Evolutionary conservation across 2,329 filamentous ascomycete species (phyloP).

Genomic region (Venturia asperata): DNA sequence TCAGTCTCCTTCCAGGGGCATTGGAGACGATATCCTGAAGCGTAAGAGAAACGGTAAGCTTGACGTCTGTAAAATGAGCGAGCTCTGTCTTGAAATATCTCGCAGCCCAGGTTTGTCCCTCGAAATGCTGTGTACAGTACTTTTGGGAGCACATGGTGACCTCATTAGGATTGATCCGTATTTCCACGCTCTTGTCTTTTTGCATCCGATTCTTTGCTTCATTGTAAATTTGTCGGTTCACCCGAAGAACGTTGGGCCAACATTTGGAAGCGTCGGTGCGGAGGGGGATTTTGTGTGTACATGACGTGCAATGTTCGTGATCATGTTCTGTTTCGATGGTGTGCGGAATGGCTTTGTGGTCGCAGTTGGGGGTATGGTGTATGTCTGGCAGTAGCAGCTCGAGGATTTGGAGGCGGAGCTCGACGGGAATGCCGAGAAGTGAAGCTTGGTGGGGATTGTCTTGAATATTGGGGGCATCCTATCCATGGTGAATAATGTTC

Average conservation of each 20-base stretch:
- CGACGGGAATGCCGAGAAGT: constrained; percentile 4
- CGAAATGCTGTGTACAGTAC: not conserved
- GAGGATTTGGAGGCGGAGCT: constrained; percentile 13
- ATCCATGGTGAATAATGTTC: not conserved
- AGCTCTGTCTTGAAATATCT: not conserved
- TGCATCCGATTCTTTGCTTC: not conserved
- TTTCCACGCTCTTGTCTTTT: constrained; percentile 8
- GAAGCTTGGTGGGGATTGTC: constrained; percentile 3
- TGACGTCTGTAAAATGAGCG: not conserved
- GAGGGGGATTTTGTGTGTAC: not conserved
- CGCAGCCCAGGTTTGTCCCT: not conserved
- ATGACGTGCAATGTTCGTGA: not conserved
- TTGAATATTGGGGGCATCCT: not conserved
- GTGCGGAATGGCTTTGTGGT: not conserved
- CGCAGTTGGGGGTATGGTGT: not conserved
- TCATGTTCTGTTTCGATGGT: not conserved
- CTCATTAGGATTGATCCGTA: not conserved
- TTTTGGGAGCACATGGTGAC: not conserved
- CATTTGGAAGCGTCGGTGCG: not conserved
- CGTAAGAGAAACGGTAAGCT: not conserved
- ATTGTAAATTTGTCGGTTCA: constrained; percentile 5
- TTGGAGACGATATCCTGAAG: not conserved
- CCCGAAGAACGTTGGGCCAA: constrained; percentile 4
- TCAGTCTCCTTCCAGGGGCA: not conserved
- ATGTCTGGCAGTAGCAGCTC: constrained; percentile 8